A percentile compares a stretch with the other conserved stretches of the same genome.
Evolutionary conservation across 75 land plant genomes (phyloP).

Genomic region (Selaginella tamariscina): DNA sequence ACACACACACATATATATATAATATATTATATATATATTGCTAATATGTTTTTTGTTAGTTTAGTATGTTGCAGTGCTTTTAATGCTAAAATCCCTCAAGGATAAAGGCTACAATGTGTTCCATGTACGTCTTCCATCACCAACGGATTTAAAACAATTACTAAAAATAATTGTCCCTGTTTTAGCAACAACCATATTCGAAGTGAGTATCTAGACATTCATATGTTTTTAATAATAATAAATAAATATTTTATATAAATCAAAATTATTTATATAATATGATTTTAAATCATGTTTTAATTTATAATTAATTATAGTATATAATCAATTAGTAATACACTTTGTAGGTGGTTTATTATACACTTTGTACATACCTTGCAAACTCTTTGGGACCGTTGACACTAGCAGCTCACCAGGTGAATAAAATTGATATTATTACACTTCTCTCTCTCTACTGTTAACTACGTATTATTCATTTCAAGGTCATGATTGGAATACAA

Average conservation of each 20-base stretch:
- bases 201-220: slow-evolving; percentile 32
- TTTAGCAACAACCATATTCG: slow-evolving; percentile 58
- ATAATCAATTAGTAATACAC: not conserved
- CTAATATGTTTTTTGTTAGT: no score
- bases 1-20: no score
- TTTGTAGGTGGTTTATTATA: slow-evolving; percentile 64
- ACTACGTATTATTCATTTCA: no score
- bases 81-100: slow-evolving; percentile 60
- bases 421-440: no score
- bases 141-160: slow-evolving; percentile 45
- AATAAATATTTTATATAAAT: not conserved
- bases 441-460: not conserved
- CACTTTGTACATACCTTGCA: slow-evolving; percentile 60
- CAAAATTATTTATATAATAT: no score
- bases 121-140: slow-evolving; percentile 47
- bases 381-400: slow-evolving; percentile 64
- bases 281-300: no score
- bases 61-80: slow-evolving; percentile 65
- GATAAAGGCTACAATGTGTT: slow-evolving; percentile 54
- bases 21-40: no score
- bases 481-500: slow-evolving; percentile 87
- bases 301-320: no score
- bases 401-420: slow-evolving; percentile 93
- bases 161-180: slow-evolving; percentile 66
- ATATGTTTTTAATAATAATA: not conserved